These are phyloP conservation scores for Nephelium lappaceum DNA, from an alignment of 345 rosid species.

Conservation along the genomic window DNA sequence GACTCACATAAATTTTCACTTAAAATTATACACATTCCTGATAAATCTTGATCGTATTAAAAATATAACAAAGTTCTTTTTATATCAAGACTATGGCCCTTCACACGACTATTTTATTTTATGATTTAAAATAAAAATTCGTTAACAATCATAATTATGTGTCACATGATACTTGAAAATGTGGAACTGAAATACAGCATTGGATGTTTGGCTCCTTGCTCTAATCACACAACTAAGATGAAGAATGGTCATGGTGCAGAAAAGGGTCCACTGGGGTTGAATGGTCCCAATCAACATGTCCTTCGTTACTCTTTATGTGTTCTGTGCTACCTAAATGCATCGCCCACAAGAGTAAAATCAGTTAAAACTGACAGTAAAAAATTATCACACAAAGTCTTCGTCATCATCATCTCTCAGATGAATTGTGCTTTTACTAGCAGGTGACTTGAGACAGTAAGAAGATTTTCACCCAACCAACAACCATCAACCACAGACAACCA, in stretches of 20 bases:
- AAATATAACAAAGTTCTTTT: too few relatives aligned
- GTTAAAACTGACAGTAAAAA: neutral
- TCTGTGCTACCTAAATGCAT: neutral
- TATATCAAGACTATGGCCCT: too few relatives aligned
- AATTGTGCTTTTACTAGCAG: neutral
- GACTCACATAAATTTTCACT: too few relatives aligned
- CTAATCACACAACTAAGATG: slow-evolving; percentile 1
- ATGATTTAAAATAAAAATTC: too few relatives aligned
- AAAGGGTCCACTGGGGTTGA: slow-evolving; percentile 19
- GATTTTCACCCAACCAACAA: neutral
- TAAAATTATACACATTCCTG: too few relatives aligned
- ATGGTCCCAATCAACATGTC: slow-evolving; percentile 27
- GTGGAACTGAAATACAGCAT: too few relatives aligned
- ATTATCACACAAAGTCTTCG: neutral
- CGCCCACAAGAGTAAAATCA: neutral
- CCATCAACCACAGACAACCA: neutral
- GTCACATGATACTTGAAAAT: too few relatives aligned
- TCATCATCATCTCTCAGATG: neutral
- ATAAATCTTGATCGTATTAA: too few relatives aligned
- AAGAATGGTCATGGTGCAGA: neutral
- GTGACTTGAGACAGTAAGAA: neutral
- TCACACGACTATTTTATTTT: too few relatives aligned
- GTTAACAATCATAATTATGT: too few relatives aligned
- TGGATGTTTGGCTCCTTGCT: neutral
- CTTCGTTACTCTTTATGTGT: slow-evolving; percentile 13